Conservation (phyloP, 73 alveolate genomes). For the Tetrahymena borealis region DNA sequence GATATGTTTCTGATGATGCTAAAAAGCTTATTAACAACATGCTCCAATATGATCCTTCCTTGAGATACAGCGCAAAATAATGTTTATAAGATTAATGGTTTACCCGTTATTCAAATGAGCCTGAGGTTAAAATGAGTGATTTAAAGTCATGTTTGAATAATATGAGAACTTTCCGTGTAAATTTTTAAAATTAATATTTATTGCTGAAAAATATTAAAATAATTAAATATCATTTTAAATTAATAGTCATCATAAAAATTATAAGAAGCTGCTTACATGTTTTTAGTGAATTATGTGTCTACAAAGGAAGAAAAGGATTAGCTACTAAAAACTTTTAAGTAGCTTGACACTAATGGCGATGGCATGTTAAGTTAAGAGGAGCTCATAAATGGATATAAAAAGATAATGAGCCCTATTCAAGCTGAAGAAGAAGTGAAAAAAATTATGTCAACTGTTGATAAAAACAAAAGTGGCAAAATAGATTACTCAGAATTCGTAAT, state of each 20-base stretch:
- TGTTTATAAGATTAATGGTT: slow-evolving; percentile 23
- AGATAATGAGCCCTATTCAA: slow-evolving; percentile 16
- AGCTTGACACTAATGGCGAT: slow-evolving; percentile 49
- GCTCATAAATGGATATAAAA: slow-evolving; percentile 45
- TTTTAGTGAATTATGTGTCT: slow-evolving; percentile 54
- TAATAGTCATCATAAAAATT: background rate
- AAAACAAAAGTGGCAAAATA: slow-evolving; percentile 19
- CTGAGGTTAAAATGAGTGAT: background rate
- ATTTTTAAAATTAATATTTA: background rate
- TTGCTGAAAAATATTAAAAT: background rate
- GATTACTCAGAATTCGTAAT: slow-evolving; percentile 44
- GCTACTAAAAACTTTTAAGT: slow-evolving; percentile 40
- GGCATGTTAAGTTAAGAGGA: slow-evolving; percentile 56
- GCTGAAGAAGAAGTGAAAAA: slow-evolving; percentile 37
- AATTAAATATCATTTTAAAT: too few relatives aligned
- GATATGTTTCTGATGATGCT: slow-evolving; percentile 20
- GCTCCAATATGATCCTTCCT: slow-evolving; percentile 17
- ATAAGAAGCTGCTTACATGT: slow-evolving; percentile 29
- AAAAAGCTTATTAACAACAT: slow-evolving; percentile 10
- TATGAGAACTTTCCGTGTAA: slow-evolving; percentile 15
- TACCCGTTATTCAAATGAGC: background rate
- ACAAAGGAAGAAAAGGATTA: slow-evolving; percentile 55
- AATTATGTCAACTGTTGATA: slow-evolving; percentile 27
- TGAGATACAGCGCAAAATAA: slow-evolving; percentile 5
- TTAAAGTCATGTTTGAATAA: slow-evolving; percentile 9